These are phyloP conservation scores for Candida lessepsii DNA, from an alignment of 805 yeast genomes.

Conservation along the genomic window DNA sequence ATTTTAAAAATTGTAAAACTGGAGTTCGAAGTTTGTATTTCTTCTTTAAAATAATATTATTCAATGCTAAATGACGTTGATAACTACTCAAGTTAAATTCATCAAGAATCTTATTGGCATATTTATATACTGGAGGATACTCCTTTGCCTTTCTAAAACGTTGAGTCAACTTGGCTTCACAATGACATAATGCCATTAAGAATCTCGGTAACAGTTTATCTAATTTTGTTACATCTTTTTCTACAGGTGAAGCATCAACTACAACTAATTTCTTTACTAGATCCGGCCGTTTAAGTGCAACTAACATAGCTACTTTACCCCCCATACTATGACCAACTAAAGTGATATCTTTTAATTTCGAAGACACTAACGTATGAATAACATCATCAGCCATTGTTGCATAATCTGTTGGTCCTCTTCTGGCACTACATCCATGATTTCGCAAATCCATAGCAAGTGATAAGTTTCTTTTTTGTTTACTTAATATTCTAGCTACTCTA, in stretches of 20 bases:
- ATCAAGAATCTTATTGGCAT: constrained; percentile 21
- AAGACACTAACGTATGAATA: constrained; percentile 28
- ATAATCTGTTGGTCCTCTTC: constrained; percentile 46
- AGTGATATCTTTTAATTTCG: constrained; percentile 18
- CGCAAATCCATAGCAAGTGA: constrained; percentile 50
- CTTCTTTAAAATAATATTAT: constrained; percentile 26
- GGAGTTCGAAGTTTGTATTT: constrained; percentile 16
- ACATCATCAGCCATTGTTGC: constrained; percentile 45
- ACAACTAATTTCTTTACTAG: constrained; percentile 42
- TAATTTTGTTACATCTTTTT: neutral
- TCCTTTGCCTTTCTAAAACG: constrained; percentile 20
- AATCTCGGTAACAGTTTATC: constrained; percentile 25
- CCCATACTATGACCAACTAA: constrained; percentile 61
- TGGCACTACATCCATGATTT: constrained; percentile 54
- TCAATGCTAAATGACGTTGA: constrained; percentile 37
- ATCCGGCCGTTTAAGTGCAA: constrained; percentile 41
- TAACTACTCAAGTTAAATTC: constrained; percentile 23
- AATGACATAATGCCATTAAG: constrained; percentile 39
- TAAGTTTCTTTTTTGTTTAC: constrained; percentile 27
- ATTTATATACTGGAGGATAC: constrained; percentile 4
- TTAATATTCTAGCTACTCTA: constrained; percentile 35
- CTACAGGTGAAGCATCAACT: constrained; percentile 48
- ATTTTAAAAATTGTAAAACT: constrained; percentile 22
- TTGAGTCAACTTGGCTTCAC: constrained; percentile 32
- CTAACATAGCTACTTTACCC: constrained; percentile 53